These are phyloP conservation scores for Neurospora sp. DNA, from an alignment of 2,329 filamentous ascomycete genomes.

Conservation along the genomic window DNA sequence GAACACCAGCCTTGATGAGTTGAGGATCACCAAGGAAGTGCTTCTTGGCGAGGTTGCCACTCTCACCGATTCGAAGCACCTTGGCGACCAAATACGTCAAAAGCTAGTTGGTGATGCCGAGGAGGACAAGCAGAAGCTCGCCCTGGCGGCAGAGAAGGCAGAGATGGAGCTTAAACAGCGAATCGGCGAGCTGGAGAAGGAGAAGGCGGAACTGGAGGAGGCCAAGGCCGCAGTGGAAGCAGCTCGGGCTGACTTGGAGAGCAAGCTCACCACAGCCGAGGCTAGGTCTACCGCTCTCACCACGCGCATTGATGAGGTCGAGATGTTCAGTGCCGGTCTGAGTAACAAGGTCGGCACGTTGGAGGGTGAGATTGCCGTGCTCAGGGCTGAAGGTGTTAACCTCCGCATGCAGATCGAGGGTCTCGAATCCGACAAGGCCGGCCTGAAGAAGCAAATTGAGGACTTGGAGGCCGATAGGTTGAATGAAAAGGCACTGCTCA, in stretches of 20 bases:
- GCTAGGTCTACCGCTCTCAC: conserved; percentile 21
- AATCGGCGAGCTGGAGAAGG: conserved; percentile 18
- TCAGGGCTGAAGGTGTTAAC: conserved; percentile 10
- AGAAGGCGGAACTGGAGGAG: conserved; percentile 19
- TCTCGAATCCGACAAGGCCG: conserved; percentile 17
- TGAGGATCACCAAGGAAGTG: conserved; percentile 8
- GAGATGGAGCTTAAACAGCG: conserved; percentile 7
- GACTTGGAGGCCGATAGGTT: conserved; percentile 11
- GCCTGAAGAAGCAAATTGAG: conserved; percentile 12
- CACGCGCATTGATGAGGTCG: conserved; percentile 20
- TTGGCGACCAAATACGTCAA: conserved; percentile 15
- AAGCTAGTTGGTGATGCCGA: conserved; percentile 13
- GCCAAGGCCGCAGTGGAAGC: conserved; percentile 18
- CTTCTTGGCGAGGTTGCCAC: conserved; percentile 6
- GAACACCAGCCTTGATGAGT: conserved; percentile 9
- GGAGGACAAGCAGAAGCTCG: conserved; percentile 15
- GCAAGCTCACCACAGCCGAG: conserved; percentile 14
- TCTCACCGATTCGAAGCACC: conserved; percentile 9
- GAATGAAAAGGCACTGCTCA: conserved; percentile 11
- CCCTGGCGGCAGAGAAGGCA: conserved; percentile 15
- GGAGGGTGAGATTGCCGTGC: conserved; percentile 16
- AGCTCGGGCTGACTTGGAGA: conserved; percentile 19
- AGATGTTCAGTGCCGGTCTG: conserved; percentile 15
- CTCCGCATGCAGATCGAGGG: conserved; percentile 13
- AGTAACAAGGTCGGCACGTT: conserved; percentile 18